Evolutionary conservation across 1,139 yeast genomes (phyloP).

Genomic region (Candida gigantensis): DNA sequence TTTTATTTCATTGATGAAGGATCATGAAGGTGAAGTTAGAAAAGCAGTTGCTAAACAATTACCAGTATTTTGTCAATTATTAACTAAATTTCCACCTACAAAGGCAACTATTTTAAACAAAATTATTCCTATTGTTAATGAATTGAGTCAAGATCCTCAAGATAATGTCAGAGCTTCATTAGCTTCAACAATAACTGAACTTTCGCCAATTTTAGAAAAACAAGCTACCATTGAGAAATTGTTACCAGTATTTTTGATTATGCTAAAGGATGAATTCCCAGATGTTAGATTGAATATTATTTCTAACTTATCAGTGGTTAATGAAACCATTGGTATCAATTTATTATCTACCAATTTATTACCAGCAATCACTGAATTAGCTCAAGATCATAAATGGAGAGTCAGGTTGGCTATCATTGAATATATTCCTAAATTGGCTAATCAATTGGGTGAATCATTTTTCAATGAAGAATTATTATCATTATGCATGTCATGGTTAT

Average conservation of each 20-base stretch:
- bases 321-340: constrained; percentile 92
- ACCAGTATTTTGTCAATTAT: constrained; percentile 70
- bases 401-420: constrained; percentile 96
- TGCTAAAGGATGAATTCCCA: constrained; percentile 96
- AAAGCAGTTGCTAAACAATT: constrained; percentile 92
- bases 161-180: constrained; percentile 92
- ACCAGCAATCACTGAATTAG: constrained; percentile 95
- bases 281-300: constrained; percentile 95
- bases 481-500: constrained; percentile 92
- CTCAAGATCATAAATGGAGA: constrained; percentile 97
- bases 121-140: constrained; percentile 81
- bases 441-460: constrained; percentile 89
- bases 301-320: constrained; percentile 86
- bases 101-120: constrained; percentile 62
- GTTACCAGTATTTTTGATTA: constrained; percentile 84
- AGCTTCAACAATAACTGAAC: constrained; percentile 83
- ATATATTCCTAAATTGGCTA: constrained; percentile 94
- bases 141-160: constrained; percentile 84
- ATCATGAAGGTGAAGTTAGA: constrained; percentile 94
- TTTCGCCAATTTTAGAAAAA: constrained; percentile 85
- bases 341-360: constrained; percentile 80
- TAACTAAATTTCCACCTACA: constrained; percentile 44
- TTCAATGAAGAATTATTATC: constrained; percentile 90
- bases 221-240: constrained; percentile 81
- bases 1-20: constrained; percentile 78